Conservation (phyloP, 768 basidiomycete species). For the Termitomyces heimii region DNA sequence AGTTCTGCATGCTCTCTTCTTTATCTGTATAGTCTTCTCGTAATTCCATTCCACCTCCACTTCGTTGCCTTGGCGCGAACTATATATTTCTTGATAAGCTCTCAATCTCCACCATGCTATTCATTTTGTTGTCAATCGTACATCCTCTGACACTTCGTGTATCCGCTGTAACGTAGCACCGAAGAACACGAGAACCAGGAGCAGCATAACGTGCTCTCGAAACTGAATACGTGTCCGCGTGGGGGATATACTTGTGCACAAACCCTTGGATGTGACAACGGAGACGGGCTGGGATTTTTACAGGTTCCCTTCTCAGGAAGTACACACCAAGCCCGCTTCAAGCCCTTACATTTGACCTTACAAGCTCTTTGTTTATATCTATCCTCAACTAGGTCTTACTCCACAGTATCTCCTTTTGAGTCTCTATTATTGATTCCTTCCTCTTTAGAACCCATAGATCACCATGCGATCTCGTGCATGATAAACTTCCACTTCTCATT, state of each 20-base stretch:
- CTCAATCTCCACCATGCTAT: too few species aligned
- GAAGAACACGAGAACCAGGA: not conserved
- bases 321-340: not conserved
- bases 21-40: too few species aligned
- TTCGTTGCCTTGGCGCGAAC: too few species aligned
- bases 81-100: not conserved
- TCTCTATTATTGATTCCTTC: not conserved
- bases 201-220: not conserved
- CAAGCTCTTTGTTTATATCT: not conserved
- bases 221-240: not conserved
- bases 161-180: not conserved
- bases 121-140: not conserved
- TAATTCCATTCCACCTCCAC: too few species aligned
- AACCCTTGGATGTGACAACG: not conserved
- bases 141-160: not conserved
- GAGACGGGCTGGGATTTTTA: not conserved
- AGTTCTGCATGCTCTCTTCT: too few species aligned
- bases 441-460: not conserved
- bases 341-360: not conserved
- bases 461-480: not conserved
- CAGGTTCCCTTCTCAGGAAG: not conserved
- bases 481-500: not conserved
- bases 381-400: not conserved
- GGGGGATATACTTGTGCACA: too few species aligned
- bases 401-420: not conserved